A percentile compares a stretch with the other conserved stretches of the same genome.
Conservation (phyloP, 345 rosid species). For the Murraya koenigii region DNA sequence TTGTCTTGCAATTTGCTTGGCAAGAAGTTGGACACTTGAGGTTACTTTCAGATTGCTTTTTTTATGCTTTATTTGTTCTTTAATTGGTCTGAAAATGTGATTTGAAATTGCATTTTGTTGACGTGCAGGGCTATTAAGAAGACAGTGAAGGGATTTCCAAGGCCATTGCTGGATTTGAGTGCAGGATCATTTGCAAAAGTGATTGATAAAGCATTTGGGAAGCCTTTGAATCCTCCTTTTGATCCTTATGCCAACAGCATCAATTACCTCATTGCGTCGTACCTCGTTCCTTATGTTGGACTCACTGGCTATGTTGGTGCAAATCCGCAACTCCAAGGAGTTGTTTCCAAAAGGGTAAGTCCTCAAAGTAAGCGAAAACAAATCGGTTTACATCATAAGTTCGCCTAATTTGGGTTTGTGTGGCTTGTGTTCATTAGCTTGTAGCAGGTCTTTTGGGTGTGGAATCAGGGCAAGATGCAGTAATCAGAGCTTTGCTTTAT, state of each 20-base stretch:
- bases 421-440: constrained; percentile 31
- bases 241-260: constrained; percentile 57
- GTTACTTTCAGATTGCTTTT: constrained; percentile 19
- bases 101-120: not conserved
- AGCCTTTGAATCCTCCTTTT: constrained; percentile 53
- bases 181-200: constrained; percentile 46
- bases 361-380: not conserved
- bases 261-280: constrained; percentile 71
- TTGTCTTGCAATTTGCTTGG: constrained; percentile 73
- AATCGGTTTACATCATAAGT: not conserved
- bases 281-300: constrained; percentile 75
- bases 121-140: constrained; percentile 60
- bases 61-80: not conserved
- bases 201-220: constrained; percentile 56
- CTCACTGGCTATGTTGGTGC: constrained; percentile 88
- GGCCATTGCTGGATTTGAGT: constrained; percentile 75
- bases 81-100: not conserved
- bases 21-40: constrained; percentile 94
- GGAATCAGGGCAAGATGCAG: constrained; percentile 82
- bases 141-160: constrained; percentile 66
- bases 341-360: constrained; percentile 50
- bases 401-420: not conserved
- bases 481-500: constrained; percentile 58
- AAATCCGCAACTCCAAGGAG: constrained; percentile 46
- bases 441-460: constrained; percentile 81